Base-by-base conservation (phyloP, 1,284 basidiomycete species). In the Trametes polyzona region DNA sequence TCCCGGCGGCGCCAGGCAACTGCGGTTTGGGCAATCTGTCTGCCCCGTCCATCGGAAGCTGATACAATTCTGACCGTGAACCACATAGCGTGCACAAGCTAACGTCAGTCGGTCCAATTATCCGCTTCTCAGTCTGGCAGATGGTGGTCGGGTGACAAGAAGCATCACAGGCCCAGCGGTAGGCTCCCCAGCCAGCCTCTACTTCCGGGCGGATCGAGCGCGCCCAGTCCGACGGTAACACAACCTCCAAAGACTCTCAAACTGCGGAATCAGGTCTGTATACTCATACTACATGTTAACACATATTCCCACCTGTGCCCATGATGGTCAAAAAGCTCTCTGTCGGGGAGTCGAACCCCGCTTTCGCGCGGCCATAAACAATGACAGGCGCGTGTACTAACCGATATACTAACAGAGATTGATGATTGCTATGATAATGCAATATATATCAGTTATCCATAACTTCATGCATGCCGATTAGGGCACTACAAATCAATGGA, bases 291-390 rank as follows among this genome's bases (percentile, higher is more conserved):
- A n/a, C n/a, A n/a, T 16, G 32, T 33, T 16, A 16, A 16, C 11
- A 16, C 32, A 16, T 16, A 16, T 33, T 33, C 11, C 32, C 14
- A 9, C 36, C 17, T 14, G 26, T 16, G 29, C 16, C 26, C 12
- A 29, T 46, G 30, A 14, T 37, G 21, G 19, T n/a, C n/a, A 10
- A 33, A 47, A 47, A 41, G 23, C 72, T 73, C 71, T 68, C 70
- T 71, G 71, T 70, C 73, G 71, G 72, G 72, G 72, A 75, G 69
- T 74, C 73, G 73, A 74, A 74, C 73, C 71, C 73, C 71, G 73
- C 73, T 74, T 69, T 74, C 73, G 69, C 73, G 73, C 73, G 72
- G 24, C 24, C 49, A 50, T 19, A 11, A 3, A 7, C 11, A 24
- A 47, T 54, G 52, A 55, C 46, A 55, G 40, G 47, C 39, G 53